Base-by-base conservation (phyloP, 192 early-diverging fungal species). In the Coemansia pectinata region DNA sequence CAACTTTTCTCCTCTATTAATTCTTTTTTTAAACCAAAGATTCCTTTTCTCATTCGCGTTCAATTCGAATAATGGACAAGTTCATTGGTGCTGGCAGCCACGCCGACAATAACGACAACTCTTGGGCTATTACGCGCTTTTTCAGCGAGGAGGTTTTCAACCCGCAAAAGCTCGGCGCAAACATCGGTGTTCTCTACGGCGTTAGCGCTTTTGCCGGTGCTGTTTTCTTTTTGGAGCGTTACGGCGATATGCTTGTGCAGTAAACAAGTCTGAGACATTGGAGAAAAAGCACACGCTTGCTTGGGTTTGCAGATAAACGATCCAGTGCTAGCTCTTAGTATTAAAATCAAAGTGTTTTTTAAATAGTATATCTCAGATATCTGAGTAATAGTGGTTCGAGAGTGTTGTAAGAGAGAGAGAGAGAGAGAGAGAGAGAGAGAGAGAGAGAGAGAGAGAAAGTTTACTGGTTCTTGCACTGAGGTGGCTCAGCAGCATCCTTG, bases 401-500 rank as follows among this genome's bases (percentile, higher is more conserved):
- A 33, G 31, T 7, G 34, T 41, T 41, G 14, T 39, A 39, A 45
- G 52, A 5, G 33, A 42, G 21, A 21, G 52, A 6, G 21, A 41
- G 47, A 4, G 36, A 25, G 17, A 41, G 52, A 6, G 33, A 42
- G 15, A 39, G 36, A 45, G 52, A 5, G 33, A 42, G 21, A 21
- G 52, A 6, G 21, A 41, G 47, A 4, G 36, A 25, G 17, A 41
- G 52, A 6, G 33, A 42, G 15, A 39, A 12, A 6, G 23, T 63
- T 53, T 73, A 85, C 75, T 85, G 83, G 70, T 85, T 74, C 77
- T 85, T 79, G 83, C 83, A 85, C 78, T 85, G 78, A 6, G 83
- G 83, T 11, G 77, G 77, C 74, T 85, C 72, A 23, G 74, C 75
- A 34, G 77, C 78, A 17, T 79, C 78, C 72, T 85, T 85, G 71